Percentiles rank a stretch among this genome's conserved stretches.
Conservation (phyloP, 257 asterid genomes). For the Galeopsis tetrahit region DNA sequence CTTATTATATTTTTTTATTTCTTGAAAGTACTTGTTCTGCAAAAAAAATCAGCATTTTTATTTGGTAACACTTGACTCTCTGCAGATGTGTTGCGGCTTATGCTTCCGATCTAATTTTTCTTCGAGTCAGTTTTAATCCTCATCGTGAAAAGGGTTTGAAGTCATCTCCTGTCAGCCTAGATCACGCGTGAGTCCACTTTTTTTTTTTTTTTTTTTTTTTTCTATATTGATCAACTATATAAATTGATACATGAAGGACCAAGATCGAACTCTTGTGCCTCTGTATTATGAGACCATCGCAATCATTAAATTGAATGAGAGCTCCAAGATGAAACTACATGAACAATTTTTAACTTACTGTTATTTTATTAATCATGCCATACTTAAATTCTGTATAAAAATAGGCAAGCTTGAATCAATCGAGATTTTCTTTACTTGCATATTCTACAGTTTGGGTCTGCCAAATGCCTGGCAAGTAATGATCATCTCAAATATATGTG, state of each 20-base stretch:
- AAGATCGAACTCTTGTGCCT: constrained; percentile 7
- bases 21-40: constrained; percentile 2
- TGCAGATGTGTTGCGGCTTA: constrained; percentile 91
- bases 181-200: constrained; percentile 74
- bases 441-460: not conserved
- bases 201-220: constrained; percentile 27
- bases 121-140: constrained; percentile 76
- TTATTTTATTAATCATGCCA: not conserved
- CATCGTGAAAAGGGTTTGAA: constrained; percentile 78
- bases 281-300: not conserved
- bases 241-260: no score
- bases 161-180: constrained; percentile 73
- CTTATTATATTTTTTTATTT: not conserved
- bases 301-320: not conserved
- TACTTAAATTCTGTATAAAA: not conserved
- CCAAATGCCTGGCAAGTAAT: not conserved
- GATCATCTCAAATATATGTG: not conserved
- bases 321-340: not conserved
- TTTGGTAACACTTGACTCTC: constrained; percentile 25
- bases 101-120: constrained; percentile 87
- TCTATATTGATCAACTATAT: not conserved
- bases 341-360: not conserved
- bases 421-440: not conserved
- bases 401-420: not conserved
- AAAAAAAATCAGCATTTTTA: constrained; percentile 6